These are phyloP conservation scores for Aspergillus phoenicis DNA, from an alignment of 2,329 filamentous ascomycete genomes.

Conservation along the genomic window DNA sequence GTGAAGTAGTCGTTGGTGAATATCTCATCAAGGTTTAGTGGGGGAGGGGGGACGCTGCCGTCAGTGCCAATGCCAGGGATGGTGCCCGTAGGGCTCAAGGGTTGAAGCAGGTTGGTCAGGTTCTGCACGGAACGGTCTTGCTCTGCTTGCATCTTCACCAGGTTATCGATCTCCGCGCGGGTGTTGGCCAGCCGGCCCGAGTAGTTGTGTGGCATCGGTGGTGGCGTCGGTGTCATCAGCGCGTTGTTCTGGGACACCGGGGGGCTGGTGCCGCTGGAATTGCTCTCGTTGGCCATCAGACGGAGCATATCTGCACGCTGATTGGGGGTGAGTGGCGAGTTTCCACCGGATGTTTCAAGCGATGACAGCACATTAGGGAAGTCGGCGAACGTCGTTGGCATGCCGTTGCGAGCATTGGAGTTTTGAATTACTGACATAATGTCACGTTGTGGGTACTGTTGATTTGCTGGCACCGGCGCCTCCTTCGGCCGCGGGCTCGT, in stretches of 20 bases:
- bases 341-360: constrained; percentile 47
- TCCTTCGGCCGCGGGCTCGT: constrained; percentile 36
- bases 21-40: constrained; percentile 60
- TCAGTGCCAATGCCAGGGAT: constrained; percentile 67
- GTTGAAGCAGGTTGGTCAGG: constrained; percentile 72
- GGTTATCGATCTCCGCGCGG: constrained; percentile 73
- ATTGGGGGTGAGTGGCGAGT: constrained; percentile 46
- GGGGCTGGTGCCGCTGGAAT: constrained; percentile 42
- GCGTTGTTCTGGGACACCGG: constrained; percentile 55
- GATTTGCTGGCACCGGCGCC: constrained; percentile 20
- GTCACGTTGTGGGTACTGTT: constrained; percentile 43
- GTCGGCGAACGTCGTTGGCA: constrained; percentile 43
- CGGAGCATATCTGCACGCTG: constrained; percentile 53
- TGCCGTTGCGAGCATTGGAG: constrained; percentile 47
- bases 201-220: constrained; percentile 56
- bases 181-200: constrained; percentile 61
- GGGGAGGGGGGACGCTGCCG: constrained; percentile 44
- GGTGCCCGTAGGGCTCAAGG: constrained; percentile 75
- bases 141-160: constrained; percentile 76
- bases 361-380: constrained; percentile 51
- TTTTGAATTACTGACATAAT: constrained; percentile 54
- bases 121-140: constrained; percentile 77
- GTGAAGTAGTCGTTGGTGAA: constrained; percentile 61
- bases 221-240: constrained; percentile 57
- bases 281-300: constrained; percentile 51